Conservation (phyloP, 2,329 filamentous ascomycete species). For the Colletotrichum costaricense region DNA sequence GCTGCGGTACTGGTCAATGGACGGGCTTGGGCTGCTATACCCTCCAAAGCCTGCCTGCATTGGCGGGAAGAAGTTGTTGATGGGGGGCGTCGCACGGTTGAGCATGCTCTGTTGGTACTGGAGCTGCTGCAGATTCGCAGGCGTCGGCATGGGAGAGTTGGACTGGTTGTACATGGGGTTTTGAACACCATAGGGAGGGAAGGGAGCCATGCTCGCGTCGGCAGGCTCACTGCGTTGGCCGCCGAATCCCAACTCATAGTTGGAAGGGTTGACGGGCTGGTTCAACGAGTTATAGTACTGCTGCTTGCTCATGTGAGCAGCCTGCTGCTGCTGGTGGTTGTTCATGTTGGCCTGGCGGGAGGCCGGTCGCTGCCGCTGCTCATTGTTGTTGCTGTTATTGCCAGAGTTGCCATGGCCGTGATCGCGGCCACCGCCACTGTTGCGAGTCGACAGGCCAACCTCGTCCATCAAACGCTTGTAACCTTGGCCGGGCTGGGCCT, state of each 20-base stretch:
- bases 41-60: conserved; percentile 67
- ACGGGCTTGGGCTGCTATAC: conserved; percentile 60
- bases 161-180: conserved; percentile 62
- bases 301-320: conserved; percentile 56
- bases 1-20: conserved; percentile 67
- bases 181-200: conserved; percentile 62
- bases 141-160: conserved; percentile 57
- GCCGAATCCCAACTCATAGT: conserved; percentile 64
- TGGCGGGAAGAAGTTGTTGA: conserved; percentile 67
- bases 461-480: conserved; percentile 99
- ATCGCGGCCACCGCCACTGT: conserved; percentile 56
- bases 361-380: conserved; percentile 65
- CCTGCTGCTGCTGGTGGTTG: conserved; percentile 54
- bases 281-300: conserved; percentile 60
- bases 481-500: conserved; percentile 92
- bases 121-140: conserved; percentile 63
- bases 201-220: conserved; percentile 62
- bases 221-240: conserved; percentile 64
- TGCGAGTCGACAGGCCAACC: conserved; percentile 84
- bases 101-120: conserved; percentile 71
- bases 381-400: conserved; percentile 49
- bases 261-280: conserved; percentile 49
- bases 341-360: conserved; percentile 65
- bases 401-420: conserved; percentile 44
- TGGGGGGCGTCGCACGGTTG: conserved; percentile 62